phyloP scores from a whole-genome alignment of 2,329 filamentous ascomycete genomes.

The Exophiala phaeomuriformis region DNA sequence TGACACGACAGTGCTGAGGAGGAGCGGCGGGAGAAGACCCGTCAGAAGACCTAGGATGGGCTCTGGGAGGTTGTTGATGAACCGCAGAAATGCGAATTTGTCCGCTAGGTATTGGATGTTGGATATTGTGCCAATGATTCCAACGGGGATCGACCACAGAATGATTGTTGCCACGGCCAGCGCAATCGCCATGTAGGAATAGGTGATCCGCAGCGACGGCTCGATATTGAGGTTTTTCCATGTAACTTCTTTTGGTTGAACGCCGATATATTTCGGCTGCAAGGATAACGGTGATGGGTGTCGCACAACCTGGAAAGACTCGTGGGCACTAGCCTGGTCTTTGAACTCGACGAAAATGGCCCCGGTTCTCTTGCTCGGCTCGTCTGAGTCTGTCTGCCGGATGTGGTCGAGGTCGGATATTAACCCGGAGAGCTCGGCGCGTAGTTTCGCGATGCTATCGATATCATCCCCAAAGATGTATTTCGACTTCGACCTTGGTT shows the following conservation, averaged over 20 bases:
- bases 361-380: slow-evolving; percentile 34
- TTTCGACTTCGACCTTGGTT: slow-evolving; percentile 65
- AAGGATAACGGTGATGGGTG: slow-evolving; percentile 62
- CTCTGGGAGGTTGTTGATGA: slow-evolving; percentile 63
- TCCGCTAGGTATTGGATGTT: slow-evolving; percentile 64
- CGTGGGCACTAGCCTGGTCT: slow-evolving; percentile 73
- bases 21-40: slow-evolving; percentile 72
- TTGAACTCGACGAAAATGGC: slow-evolving; percentile 88
- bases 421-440: slow-evolving; percentile 63
- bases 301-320: slow-evolving; percentile 59
- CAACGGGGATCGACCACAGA: slow-evolving; percentile 75
- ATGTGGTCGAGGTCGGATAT: slow-evolving; percentile 60
- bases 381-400: slow-evolving; percentile 9
- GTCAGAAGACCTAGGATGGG: slow-evolving; percentile 70
- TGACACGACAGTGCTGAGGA: slow-evolving; percentile 70
- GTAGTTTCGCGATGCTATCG: slow-evolving; percentile 55
- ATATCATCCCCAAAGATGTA: slow-evolving; percentile 53
- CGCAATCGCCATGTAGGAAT: slow-evolving; percentile 63
- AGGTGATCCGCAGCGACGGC: slow-evolving; percentile 53
- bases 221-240: slow-evolving; percentile 76
- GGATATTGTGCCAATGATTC: slow-evolving; percentile 75
- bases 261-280: slow-evolving; percentile 73
- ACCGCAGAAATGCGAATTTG: slow-evolving; percentile 56
- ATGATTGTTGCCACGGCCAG: slow-evolving; percentile 65
- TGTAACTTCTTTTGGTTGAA: slow-evolving; percentile 76